phyloP scores from a whole-genome alignment of 345 rosid species.

The Dipteronia dyeriana region DNA sequence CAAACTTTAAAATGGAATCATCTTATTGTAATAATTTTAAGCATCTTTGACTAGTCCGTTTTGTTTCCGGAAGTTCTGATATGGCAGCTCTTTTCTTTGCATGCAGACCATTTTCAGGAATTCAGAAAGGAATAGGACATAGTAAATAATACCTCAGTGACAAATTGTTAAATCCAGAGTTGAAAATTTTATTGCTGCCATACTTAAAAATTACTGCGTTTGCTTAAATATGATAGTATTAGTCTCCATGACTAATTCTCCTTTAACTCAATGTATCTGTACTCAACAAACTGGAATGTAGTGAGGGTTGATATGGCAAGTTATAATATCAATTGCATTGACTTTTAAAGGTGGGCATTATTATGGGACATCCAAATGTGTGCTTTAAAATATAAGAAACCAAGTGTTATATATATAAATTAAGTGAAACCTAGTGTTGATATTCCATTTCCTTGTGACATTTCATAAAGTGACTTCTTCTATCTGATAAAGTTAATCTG shows the following conservation, averaged over 20 bases:
- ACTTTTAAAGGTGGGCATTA: background rate
- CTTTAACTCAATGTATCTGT: background rate
- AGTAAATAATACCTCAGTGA: background rate
- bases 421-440: background rate
- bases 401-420: background rate
- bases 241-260: background rate
- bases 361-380: background rate
- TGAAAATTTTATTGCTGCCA: background rate
- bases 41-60: background rate
- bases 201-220: background rate
- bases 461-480: background rate
- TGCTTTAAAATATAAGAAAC: background rate
- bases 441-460: background rate
- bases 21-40: constrained; percentile 9
- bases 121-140: background rate
- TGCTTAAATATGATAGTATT: background rate
- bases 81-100: background rate
- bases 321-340: background rate
- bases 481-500: background rate
- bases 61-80: constrained; percentile 7
- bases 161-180: background rate
- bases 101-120: background rate
- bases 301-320: background rate
- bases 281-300: background rate
- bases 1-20: background rate